Percentiles rank a stretch among this genome's conserved stretches.
phyloP scores from a whole-genome alignment of 495 filamentous ascomycete species.

The Letharia lupina region DNA sequence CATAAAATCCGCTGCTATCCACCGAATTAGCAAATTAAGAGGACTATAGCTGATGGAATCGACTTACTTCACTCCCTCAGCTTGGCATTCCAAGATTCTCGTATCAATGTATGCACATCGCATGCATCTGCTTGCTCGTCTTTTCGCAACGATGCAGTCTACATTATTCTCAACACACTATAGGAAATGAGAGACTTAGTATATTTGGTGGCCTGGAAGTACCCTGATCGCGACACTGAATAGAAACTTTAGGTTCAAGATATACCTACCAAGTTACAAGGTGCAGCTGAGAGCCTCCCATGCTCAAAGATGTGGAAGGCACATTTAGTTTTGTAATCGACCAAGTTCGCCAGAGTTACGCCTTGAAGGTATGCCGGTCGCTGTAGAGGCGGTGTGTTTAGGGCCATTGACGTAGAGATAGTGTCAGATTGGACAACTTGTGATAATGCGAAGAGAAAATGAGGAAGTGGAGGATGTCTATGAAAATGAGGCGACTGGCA shows the following conservation, averaged over 20 bases:
- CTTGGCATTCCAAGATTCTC: neutral
- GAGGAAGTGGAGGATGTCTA: neutral
- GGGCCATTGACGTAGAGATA: neutral
- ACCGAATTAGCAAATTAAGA: neutral
- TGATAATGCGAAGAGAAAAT: neutral
- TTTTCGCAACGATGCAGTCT: neutral
- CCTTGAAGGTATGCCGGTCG: neutral
- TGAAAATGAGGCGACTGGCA: neutral
- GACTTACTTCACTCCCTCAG: neutral
- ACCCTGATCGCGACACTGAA: neutral
- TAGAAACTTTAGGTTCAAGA: neutral
- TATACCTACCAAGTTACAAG: neutral
- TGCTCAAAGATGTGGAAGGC: neutral
- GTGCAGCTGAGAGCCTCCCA: neutral
- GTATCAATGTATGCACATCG: neutral
- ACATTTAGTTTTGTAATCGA: too few relatives aligned
- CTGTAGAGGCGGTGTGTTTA: neutral
- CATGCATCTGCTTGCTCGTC: neutral
- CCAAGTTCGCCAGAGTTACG: neutral
- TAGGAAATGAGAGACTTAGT: neutral
- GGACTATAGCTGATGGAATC: neutral
- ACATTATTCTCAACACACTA: neutral
- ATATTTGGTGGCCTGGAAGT: too few relatives aligned
- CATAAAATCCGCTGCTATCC: neutral
- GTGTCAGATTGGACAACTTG: neutral